Conservation (phyloP, 495 filamentous ascomycete species). For the Penicillium subrubescens region DNA sequence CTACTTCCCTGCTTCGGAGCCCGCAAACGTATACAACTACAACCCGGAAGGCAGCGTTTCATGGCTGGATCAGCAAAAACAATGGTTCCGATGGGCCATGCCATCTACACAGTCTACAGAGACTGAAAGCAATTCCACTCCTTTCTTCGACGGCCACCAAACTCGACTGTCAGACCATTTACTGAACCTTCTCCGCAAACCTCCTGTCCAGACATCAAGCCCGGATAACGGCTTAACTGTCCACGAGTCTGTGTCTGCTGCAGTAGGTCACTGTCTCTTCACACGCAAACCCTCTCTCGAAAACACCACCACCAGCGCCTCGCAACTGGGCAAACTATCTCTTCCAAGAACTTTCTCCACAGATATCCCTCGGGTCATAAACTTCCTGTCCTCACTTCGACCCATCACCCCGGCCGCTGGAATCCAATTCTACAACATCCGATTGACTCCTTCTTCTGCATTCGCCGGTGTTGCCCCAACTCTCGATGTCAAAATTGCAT, state of each 20-base stretch:
- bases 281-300: slow-evolving; percentile 27
- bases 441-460: slow-evolving; percentile 33
- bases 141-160: slow-evolving; percentile 39
- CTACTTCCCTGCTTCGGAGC: slow-evolving; percentile 36
- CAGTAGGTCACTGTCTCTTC: slow-evolving; percentile 46
- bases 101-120: slow-evolving; percentile 23
- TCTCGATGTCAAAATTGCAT: slow-evolving; percentile 38
- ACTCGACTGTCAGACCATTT: slow-evolving; percentile 38
- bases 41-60: slow-evolving; percentile 23
- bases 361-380: slow-evolving; percentile 32
- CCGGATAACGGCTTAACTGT: slow-evolving; percentile 4
- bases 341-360: slow-evolving; percentile 36
- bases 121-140: slow-evolving; percentile 15
- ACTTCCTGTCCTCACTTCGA: slow-evolving; percentile 31
- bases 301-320: slow-evolving; percentile 27
- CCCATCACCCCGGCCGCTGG: slow-evolving; percentile 15
- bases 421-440: slow-evolving; percentile 28
- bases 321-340: slow-evolving; percentile 36
- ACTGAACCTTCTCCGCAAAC: slow-evolving; percentile 36
- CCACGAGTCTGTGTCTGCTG: slow-evolving; percentile 42
- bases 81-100: slow-evolving; percentile 47
- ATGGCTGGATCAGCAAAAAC: slow-evolving; percentile 38
- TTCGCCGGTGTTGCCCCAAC: slow-evolving; percentile 29
- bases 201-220: neutral
- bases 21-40: slow-evolving; percentile 24